Conservation (phyloP, 2,329 filamentous ascomycete species). For the Bipolaris zeicola region DNA sequence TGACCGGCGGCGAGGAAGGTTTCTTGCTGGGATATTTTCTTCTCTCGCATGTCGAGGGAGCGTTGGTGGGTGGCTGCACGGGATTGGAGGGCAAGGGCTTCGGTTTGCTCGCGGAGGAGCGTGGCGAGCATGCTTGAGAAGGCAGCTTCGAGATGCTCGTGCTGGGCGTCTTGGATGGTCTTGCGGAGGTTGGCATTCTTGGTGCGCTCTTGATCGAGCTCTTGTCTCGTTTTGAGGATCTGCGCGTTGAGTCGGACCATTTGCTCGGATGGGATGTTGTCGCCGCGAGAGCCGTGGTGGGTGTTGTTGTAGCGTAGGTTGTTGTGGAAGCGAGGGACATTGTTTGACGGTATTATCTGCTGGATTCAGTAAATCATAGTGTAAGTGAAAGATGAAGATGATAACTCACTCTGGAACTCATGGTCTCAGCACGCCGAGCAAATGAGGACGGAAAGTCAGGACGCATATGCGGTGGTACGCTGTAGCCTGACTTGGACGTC, state of each 20-base stretch:
- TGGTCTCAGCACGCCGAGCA: background rate
- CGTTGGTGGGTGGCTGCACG: slow-evolving; percentile 15
- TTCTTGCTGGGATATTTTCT: slow-evolving; percentile 24
- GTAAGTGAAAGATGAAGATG: background rate
- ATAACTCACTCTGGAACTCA: slow-evolving; percentile 1
- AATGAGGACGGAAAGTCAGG: background rate
- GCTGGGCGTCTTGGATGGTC: slow-evolving; percentile 13
- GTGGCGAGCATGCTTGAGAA: slow-evolving; percentile 15
- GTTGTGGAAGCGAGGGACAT: background rate
- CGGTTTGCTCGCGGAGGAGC: slow-evolving; percentile 24
- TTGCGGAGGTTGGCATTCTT: slow-evolving; percentile 12
- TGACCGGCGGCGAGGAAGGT: slow-evolving; percentile 30
- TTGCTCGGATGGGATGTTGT: slow-evolving; percentile 14
- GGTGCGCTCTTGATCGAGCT: slow-evolving; percentile 24
- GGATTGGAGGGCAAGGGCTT: slow-evolving; percentile 14
- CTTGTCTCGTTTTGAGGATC: slow-evolving; percentile 19
- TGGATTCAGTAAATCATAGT: background rate
- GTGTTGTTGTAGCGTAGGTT: slow-evolving; percentile 4
- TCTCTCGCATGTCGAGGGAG: slow-evolving; percentile 18
- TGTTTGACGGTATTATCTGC: background rate
- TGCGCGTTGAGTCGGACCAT: slow-evolving; percentile 14
- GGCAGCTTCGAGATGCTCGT: slow-evolving; percentile 12
- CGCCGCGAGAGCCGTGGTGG: background rate
- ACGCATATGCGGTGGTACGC: slow-evolving; percentile 21
- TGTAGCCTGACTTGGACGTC: background rate